Percentiles rank a stretch among this genome's conserved stretches.
phyloP scores from a whole-genome alignment of 2,329 filamentous ascomycete genomes.

The Pseudomassariella vexata region DNA sequence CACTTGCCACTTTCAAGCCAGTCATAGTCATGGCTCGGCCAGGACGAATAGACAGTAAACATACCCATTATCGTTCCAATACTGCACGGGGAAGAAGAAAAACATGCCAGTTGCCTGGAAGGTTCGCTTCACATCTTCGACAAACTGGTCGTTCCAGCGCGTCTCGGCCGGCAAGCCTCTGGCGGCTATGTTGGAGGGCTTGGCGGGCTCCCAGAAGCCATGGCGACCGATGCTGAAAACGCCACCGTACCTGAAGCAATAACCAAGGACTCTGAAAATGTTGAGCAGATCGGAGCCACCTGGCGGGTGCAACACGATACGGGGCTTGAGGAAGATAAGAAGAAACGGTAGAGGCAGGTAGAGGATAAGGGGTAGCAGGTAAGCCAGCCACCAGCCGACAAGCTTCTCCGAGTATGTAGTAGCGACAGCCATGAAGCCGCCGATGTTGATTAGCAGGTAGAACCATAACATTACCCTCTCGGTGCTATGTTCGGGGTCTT shows the following conservation, averaged over 20 bases:
- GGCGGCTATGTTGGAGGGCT: constrained; percentile 46
- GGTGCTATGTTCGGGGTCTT: constrained; percentile 61
- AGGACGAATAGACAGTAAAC: no score
- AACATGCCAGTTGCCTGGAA: constrained; percentile 55
- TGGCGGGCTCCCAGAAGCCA: constrained; percentile 56
- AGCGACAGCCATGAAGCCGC: constrained; percentile 44
- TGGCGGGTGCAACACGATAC: constrained; percentile 36
- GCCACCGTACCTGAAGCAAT: constrained; percentile 32
- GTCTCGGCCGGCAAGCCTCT: constrained; percentile 29
- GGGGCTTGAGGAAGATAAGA: constrained; percentile 34
- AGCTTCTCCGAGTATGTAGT: constrained; percentile 48
- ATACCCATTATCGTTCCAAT: constrained; percentile 40
- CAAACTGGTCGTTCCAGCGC: constrained; percentile 60
- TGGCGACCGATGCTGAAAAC: constrained; percentile 29
- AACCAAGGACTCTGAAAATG: constrained; percentile 33
- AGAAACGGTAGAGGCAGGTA: constrained; percentile 35
- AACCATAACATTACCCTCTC: constrained; percentile 63
- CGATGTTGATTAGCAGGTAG: constrained; percentile 49
- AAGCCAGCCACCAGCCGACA: constrained; percentile 43
- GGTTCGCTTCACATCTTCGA: constrained; percentile 59
- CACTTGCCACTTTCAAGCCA: background rate
- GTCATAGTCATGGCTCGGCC: no score
- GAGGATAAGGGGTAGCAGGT: constrained; percentile 36
- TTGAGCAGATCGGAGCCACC: constrained; percentile 39
- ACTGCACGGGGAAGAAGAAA: constrained; percentile 42